phyloP scores from a whole-genome alignment of 345 rosid species.

The Leavenworthia alabamica region DNA sequence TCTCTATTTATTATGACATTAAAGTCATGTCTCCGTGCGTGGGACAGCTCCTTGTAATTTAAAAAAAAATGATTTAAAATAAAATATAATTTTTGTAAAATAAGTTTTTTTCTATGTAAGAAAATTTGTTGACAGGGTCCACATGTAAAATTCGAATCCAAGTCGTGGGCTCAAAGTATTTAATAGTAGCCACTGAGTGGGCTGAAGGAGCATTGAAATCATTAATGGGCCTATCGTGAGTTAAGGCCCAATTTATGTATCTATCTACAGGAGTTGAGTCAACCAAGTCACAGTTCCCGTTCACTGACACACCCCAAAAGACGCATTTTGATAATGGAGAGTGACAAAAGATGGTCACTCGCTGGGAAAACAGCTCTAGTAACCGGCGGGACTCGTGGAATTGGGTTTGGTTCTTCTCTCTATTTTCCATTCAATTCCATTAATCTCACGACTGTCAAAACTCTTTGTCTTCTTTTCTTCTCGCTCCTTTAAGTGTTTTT shows the following conservation, averaged over 20 bases:
- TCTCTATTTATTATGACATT: not conserved
- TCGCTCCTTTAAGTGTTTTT: not conserved
- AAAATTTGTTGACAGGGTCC: not conserved
- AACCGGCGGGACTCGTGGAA: slow-evolving; percentile 90
- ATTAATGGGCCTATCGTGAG: not conserved
- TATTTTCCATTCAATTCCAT: not conserved
- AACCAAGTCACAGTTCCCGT: not conserved
- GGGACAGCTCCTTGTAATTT: not conserved
- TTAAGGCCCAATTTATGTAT: not conserved
- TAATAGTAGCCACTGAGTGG: not conserved
- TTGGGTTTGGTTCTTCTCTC: slow-evolving; percentile 42
- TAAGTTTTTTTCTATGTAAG: not conserved
- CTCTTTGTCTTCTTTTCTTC: not conserved
- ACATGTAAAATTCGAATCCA: not conserved
- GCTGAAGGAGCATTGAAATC: not conserved
- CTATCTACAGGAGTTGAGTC: not conserved
- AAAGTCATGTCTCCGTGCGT: not conserved
- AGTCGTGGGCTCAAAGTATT: no score
- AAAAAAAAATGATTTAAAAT: not conserved
- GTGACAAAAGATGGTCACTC: slow-evolving; percentile 52
- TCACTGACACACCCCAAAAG: not conserved
- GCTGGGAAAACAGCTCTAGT: slow-evolving; percentile 65
- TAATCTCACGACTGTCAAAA: not conserved
- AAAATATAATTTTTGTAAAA: not conserved
- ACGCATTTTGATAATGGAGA: slow-evolving; percentile 9